Conservation (phyloP, 2,329 filamentous ascomycete genomes). For the Aspergillus jensenii region DNA sequence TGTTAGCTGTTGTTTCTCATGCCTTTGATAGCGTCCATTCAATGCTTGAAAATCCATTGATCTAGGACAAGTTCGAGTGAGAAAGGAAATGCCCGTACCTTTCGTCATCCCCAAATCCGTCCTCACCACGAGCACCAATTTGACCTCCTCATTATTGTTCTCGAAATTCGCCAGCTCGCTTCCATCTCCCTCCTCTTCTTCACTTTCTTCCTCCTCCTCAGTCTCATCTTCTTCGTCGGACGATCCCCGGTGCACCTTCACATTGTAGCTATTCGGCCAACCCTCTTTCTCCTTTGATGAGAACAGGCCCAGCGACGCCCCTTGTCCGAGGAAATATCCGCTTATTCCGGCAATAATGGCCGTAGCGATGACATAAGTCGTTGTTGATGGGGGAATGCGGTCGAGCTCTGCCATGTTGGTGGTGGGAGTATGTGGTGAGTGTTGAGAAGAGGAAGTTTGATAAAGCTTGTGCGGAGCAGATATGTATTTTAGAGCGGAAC, state of each 20-base stretch:
- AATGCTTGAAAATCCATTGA: background rate
- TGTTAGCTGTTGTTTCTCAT: background rate
- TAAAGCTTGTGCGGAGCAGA: background rate
- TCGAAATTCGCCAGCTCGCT: slow-evolving; percentile 49
- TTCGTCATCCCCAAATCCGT: slow-evolving; percentile 98
- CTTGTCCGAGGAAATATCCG: slow-evolving; percentile 72
- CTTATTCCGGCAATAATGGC: slow-evolving; percentile 71
- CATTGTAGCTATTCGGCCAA: slow-evolving; percentile 58
- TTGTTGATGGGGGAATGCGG: slow-evolving; percentile 51
- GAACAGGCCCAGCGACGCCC: slow-evolving; percentile 60
- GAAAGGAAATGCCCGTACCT: slow-evolving; percentile 53
- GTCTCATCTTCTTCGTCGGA: slow-evolving; percentile 38
- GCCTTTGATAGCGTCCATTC: background rate
- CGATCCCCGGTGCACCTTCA: slow-evolving; percentile 44
- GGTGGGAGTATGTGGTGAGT: background rate
- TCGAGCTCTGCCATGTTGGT: slow-evolving; percentile 38
- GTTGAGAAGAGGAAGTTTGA: background rate
- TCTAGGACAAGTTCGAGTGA: background rate
- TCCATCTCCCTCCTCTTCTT: slow-evolving; percentile 64
- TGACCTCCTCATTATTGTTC: slow-evolving; percentile 76
- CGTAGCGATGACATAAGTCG: slow-evolving; percentile 68
- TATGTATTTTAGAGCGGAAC: background rate
- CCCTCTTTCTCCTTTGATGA: slow-evolving; percentile 52
- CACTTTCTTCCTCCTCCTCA: slow-evolving; percentile 61
- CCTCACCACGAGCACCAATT: slow-evolving; percentile 86